Conservation (phyloP, 306 rosid species). For the Ormosia emarginata region DNA sequence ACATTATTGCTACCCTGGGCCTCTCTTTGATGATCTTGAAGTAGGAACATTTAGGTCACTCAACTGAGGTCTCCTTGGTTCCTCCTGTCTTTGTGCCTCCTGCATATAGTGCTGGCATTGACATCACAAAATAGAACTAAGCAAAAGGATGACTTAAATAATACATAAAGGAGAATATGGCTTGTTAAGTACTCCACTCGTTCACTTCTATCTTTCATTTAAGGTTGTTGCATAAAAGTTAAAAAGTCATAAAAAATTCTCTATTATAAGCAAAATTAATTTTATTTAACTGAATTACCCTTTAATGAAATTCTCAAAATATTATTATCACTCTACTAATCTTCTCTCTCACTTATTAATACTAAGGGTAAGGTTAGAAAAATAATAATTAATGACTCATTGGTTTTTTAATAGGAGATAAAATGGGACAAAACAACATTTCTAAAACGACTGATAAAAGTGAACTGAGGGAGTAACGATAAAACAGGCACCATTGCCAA, state of each 20-base stretch:
- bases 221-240: not conserved
- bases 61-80: conserved; percentile 32
- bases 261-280: too few species aligned
- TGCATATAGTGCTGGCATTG: conserved; percentile 25
- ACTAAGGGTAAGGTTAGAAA: too few species aligned
- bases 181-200: not conserved
- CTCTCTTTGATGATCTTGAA: conserved; percentile 57
- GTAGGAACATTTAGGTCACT: conserved; percentile 47
- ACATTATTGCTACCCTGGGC: conserved; percentile 47
- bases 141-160: not conserved
- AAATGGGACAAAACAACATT: too few species aligned
- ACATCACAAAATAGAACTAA: not conserved
- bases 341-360: too few species aligned
- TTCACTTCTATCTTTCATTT: too few species aligned
- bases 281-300: too few species aligned
- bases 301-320: too few species aligned
- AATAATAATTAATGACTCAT: too few species aligned
- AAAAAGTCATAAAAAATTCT: too few species aligned
- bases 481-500: not conserved
- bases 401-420: too few species aligned
- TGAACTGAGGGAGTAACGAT: not conserved
- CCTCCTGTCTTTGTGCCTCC: conserved; percentile 58
- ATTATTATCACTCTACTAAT: too few species aligned
- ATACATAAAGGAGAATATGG: not conserved
- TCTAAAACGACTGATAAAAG: too few species aligned